A percentile compares a stretch with the other conserved stretches of the same genome.
phyloP scores from a whole-genome alignment of 2,329 filamentous ascomycete species.

The Pseudogymnoascus sp. region DNA sequence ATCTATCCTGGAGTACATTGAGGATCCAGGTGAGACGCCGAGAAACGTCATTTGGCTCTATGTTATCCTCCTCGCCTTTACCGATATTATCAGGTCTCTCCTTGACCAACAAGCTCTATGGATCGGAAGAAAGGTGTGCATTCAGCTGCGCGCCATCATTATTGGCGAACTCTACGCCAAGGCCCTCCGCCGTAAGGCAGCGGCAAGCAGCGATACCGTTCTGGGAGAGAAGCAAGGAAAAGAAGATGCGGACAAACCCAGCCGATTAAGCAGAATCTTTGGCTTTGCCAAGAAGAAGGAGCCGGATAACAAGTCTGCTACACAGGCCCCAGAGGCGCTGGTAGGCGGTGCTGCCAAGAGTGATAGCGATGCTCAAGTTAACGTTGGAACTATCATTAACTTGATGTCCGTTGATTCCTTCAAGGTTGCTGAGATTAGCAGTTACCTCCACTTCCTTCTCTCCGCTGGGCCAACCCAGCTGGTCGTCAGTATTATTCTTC shows the following conservation, averaged over 20 bases:
- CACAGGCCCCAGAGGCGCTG: conserved; percentile 29
- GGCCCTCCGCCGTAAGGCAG: conserved; percentile 81
- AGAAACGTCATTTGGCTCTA: conserved; percentile 91
- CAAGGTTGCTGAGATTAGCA: conserved; percentile 91
- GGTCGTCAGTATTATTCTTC: conserved; percentile 66
- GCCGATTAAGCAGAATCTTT: conserved; percentile 45
- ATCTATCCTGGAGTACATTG: conserved; percentile 89
- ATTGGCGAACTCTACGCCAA: conserved; percentile 98
- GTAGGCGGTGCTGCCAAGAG: conserved; percentile 30
- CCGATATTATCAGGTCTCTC: conserved; percentile 73
- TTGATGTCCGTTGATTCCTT: conserved; percentile 99
- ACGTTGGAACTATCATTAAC: conserved; percentile 97
- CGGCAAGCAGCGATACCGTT: conserved; percentile 65
- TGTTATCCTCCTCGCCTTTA: conserved; percentile 79
- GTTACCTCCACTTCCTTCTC: conserved; percentile 94
- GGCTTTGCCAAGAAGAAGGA: conserved; percentile 49
- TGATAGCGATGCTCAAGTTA: conserved; percentile 64
- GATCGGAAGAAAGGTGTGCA: conserved; percentile 90
- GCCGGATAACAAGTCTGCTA: conserved; percentile 34
- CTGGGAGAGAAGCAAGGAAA: conserved; percentile 49
- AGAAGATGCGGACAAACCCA: conserved; percentile 36
- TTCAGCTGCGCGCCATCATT: conserved; percentile 86
- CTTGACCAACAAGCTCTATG: conserved; percentile 81
- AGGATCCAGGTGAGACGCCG: conserved; percentile 67
- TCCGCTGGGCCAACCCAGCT: conserved; percentile 86